These are phyloP conservation scores for Neocucurbitaria cava DNA, from an alignment of 2,329 filamentous ascomycete species.

Conservation along the genomic window DNA sequence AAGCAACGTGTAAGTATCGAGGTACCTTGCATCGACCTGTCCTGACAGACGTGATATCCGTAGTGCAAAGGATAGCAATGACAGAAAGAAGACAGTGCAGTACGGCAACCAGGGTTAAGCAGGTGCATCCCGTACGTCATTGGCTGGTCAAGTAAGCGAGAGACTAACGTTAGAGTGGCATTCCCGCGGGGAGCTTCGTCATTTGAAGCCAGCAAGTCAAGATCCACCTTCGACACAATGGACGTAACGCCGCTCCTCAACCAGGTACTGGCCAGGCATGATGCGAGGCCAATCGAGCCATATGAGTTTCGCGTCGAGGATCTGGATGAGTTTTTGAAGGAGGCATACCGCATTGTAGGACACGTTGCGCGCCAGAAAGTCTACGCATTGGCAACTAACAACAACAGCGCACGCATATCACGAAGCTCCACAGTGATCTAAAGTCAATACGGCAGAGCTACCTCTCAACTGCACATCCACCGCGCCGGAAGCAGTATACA, in stretches of 20 bases:
- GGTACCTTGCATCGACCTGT: too few species aligned
- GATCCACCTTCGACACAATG: constrained; percentile 36
- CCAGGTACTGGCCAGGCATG: constrained; percentile 67
- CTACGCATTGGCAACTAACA: constrained; percentile 30
- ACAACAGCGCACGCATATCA: constrained; percentile 80
- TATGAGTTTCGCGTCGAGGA: constrained; percentile 49
- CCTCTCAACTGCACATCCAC: constrained; percentile 78
- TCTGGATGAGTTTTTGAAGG: constrained; percentile 88
- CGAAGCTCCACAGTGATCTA: constrained; percentile 79
- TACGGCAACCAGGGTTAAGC: too few species aligned
- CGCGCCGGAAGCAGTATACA: constrained; percentile 59
- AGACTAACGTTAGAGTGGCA: constrained; percentile 14
- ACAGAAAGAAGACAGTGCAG: too few species aligned
- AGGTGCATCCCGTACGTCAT: constrained; percentile 23
- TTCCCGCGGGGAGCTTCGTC: constrained; percentile 36
- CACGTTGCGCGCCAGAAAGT: constrained; percentile 24
- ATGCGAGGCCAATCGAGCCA: constrained; percentile 59
- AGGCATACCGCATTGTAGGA: constrained; percentile 89
- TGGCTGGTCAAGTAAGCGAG: constrained; percentile 26
- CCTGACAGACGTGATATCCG: too few species aligned
- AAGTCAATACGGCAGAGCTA: constrained; percentile 87
- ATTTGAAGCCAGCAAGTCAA: constrained; percentile 23
- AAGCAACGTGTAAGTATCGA: too few species aligned
- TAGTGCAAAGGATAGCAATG: too few species aligned
- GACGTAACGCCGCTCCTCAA: constrained; percentile 75